These are phyloP conservation scores for Aphanomyces astaci DNA, from an alignment of 352 stramenopile species.

Conservation along the genomic window DNA sequence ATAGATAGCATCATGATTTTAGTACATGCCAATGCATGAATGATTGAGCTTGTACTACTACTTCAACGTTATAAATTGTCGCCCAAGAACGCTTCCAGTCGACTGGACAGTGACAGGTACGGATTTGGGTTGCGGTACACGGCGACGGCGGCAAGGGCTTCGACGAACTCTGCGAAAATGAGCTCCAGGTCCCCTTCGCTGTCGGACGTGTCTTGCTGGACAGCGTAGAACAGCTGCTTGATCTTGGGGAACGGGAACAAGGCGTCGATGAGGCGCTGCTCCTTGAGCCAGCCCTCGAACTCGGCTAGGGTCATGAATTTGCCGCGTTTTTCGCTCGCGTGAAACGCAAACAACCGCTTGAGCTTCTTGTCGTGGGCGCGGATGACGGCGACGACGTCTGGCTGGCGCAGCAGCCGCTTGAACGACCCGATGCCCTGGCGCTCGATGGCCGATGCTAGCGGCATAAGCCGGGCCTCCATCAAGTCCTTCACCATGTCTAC, in stretches of 20 bases:
- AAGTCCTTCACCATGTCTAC: constrained; percentile 47
- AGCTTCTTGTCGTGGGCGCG: constrained; percentile 70
- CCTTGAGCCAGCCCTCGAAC: constrained; percentile 66
- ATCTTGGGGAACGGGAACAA: constrained; percentile 63
- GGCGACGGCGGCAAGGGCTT: constrained; percentile 58
- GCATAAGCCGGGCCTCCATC: constrained; percentile 54
- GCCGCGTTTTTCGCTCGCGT: constrained; percentile 45
- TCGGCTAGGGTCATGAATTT: constrained; percentile 66
- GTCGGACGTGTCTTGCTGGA: constrained; percentile 57
- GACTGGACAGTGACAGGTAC: constrained; percentile 65
- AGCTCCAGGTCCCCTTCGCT: constrained; percentile 64
- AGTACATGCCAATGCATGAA: too few relatives aligned
- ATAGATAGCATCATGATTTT: too few relatives aligned
- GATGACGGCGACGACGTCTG: constrained; percentile 65
- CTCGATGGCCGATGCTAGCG: constrained; percentile 68
- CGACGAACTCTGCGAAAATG: constrained; percentile 71
- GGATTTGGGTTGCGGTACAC: constrained; percentile 73
- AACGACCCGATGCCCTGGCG: constrained; percentile 64
- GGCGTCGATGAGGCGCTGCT: constrained; percentile 54
- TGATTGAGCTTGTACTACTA: too few relatives aligned
- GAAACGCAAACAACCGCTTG: constrained; percentile 60
- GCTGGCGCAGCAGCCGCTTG: constrained; percentile 78
- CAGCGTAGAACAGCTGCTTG: constrained; percentile 69
- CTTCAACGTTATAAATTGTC: constrained; percentile 49
- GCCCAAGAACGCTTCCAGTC: constrained; percentile 66